phyloP scores from a whole-genome alignment of 2,329 filamentous ascomycete species.

The Paecilomyces formosus region DNA sequence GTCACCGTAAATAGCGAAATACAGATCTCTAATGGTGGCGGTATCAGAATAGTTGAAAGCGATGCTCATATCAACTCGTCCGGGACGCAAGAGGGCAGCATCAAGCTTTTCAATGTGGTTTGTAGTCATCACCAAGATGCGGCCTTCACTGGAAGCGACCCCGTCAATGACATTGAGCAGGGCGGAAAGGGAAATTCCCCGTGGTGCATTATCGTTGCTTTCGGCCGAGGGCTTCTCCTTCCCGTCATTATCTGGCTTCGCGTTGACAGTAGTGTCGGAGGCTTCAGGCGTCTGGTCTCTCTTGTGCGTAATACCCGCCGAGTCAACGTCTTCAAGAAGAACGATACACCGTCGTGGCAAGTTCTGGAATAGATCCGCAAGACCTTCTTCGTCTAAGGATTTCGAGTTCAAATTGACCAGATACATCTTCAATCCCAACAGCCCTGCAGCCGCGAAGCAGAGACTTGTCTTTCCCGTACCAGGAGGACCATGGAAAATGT shows the following conservation, averaged over 20 bases:
- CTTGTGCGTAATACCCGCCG: conserved; percentile 59
- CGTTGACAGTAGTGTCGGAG: conserved; percentile 30
- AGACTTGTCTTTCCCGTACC: conserved; percentile 73
- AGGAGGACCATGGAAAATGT: conserved; percentile 72
- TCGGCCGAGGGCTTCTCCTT: conserved; percentile 14
- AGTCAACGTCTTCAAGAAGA: conserved; percentile 70
- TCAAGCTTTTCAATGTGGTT: conserved; percentile 61
- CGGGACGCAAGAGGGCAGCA: conserved; percentile 56
- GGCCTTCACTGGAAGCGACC: conserved; percentile 60
- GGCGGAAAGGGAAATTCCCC: conserved; percentile 56
- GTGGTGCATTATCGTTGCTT: conserved; percentile 13
- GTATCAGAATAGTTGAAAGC: conserved; percentile 42
- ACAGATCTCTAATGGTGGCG: conserved; percentile 31
- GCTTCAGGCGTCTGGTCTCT: conserved; percentile 15
- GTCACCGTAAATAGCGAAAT: conserved; percentile 28
- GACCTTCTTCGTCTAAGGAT: conserved; percentile 57
- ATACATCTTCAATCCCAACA: conserved; percentile 64
- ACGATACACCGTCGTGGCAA: conserved; percentile 65
- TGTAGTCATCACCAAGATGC: conserved; percentile 67
- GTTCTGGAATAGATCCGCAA: conserved; percentile 56
- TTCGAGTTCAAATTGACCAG: conserved; percentile 61
- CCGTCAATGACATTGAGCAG: conserved; percentile 65
- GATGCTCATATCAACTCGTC: conserved; percentile 59
- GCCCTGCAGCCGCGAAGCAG: conserved; percentile 61
- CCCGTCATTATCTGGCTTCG: conserved; percentile 9